Base-by-base conservation (phyloP, 176 grass and related monocot species). In the Neostapfia colusana region DNA sequence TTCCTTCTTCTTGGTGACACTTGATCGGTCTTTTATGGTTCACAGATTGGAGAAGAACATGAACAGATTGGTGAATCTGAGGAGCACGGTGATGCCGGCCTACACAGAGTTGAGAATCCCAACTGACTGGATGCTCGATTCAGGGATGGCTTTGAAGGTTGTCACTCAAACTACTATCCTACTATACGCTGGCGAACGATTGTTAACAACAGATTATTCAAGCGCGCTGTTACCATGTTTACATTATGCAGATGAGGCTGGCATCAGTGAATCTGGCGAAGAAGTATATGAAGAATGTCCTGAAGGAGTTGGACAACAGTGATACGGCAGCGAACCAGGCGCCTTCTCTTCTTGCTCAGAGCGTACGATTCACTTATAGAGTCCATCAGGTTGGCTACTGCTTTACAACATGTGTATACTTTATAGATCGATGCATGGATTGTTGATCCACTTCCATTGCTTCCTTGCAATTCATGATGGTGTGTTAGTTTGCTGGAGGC, bases 101-200 rank as follows among this genome's bases (percentile, higher is more conserved):
- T 98, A 92, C 87, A 90, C 64, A 15, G 91, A 98, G 77, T 86
- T 92, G 69, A 89, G 82, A 18, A 91, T 98, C 49, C 95, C 95
- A 9, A 90, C 89, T 0, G 86, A 98, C 69, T 98, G 95, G 95
- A 91, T 98, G 91, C 91, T 89, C 20, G 95, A 98, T 65, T 90
- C 91, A 45, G 95, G 91, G 67, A 86, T 98, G 41, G 76, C 82
- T 46, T 84, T 82, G 36, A 98, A 91, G 89, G 91, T 93, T 76
- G 21, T 41, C 43, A 57, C 8, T 44, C 15, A 6, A 35, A 7
- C 25, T 46, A 63, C 8, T n/a, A 4, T 1, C 43, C 7, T 51
- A 15, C 6, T 28, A 35, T 42, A 37, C 45, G 25, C 10, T 5
- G 40, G 14, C 7, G 42, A 69, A 69, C 8, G 25, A n/a, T n/a